Conservation (phyloP, 345 rosid genomes). For the Clausena lansium region DNA sequence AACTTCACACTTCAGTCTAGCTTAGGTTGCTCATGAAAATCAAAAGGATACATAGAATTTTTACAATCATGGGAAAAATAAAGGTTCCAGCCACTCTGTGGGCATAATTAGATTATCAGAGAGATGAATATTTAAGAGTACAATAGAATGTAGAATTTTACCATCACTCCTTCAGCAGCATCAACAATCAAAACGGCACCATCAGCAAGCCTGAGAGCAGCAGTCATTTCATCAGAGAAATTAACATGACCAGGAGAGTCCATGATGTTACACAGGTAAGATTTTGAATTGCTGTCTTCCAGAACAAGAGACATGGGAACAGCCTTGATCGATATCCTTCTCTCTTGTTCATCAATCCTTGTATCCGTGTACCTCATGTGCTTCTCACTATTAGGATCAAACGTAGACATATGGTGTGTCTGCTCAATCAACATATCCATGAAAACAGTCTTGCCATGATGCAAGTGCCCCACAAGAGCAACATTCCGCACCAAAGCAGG, state of each 20-base stretch:
- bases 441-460: conserved; percentile 90
- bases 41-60: conserved; percentile 12
- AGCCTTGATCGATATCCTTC: conserved; percentile 91
- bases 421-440: conserved; percentile 99
- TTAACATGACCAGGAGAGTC: conserved; percentile 96
- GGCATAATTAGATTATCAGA: not conserved
- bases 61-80: not conserved
- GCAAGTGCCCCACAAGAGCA: conserved; percentile 94
- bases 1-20: not conserved
- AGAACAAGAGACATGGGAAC: conserved; percentile 96
- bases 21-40: not conserved
- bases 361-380: conserved; percentile 93
- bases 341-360: conserved; percentile 93
- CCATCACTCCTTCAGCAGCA: conserved; percentile 94
- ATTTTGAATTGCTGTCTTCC: conserved; percentile 90
- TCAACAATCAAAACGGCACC: conserved; percentile 96
- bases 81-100: not conserved
- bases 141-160: conserved; percentile 13
- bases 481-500: conserved; percentile 86
- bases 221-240: conserved; percentile 82
- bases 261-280: conserved; percentile 84
- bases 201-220: conserved; percentile 86
- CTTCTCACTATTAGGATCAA: conserved; percentile 78
- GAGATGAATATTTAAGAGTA: conserved; percentile 1
- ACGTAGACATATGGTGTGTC: conserved; percentile 86